These are phyloP conservation scores for Circinella minor DNA, from an alignment of 371 early-diverging fungal genomes.

Conservation along the genomic window DNA sequence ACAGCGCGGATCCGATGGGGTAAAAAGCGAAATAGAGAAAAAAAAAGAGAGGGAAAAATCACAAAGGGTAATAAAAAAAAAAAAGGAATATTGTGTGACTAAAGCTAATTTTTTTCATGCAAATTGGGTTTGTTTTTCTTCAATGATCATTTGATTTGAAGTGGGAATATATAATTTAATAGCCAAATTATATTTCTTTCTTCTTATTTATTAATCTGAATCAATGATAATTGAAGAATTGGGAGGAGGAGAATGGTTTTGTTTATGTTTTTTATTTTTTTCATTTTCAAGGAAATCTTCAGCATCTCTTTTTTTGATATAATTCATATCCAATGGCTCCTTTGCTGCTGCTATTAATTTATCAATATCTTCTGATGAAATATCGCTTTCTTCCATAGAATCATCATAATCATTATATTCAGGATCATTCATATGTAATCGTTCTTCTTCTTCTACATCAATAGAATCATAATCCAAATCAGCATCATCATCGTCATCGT, in stretches of 20 bases:
- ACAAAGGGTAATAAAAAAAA: no score
- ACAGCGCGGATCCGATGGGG: background rate
- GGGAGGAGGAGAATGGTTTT: background rate
- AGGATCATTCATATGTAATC: background rate
- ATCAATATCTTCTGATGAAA: background rate
- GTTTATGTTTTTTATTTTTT: background rate
- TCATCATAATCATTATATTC: background rate
- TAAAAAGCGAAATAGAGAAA: background rate
- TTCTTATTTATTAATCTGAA: no score
- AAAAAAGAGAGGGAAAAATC: no score
- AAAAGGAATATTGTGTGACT: no score
- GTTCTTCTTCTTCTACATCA: constrained; percentile 5
- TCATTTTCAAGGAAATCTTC: background rate
- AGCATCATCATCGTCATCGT: background rate
- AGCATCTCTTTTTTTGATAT: background rate
- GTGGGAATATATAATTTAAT: no score
- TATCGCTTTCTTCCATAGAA: background rate
- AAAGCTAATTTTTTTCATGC: no score
- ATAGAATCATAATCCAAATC: background rate
- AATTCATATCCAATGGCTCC: background rate
- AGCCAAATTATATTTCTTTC: no score
- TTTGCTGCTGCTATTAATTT: background rate
- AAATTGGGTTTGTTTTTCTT: no score
- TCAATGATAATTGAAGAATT: no score
- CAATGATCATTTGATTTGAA: no score